Conservation (phyloP, 2,329 filamentous ascomycete species). For the Sphaerulina musiva region DNA sequence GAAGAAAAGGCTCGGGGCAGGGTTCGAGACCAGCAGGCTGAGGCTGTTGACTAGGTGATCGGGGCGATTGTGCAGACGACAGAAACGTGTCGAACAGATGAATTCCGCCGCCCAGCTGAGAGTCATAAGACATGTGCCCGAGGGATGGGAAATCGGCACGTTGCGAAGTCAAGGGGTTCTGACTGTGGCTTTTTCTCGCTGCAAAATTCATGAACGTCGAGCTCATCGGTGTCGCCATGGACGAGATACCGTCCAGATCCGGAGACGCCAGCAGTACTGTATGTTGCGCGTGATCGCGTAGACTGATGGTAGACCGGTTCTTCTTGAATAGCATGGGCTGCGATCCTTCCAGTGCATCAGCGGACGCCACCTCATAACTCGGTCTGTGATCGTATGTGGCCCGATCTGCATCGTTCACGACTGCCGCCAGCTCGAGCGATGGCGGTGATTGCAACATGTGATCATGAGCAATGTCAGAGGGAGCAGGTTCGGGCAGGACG, state of each 20-base stretch:
- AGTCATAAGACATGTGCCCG: slow-evolving; percentile 37
- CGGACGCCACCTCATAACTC: slow-evolving; percentile 24
- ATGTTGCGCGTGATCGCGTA: slow-evolving; percentile 54
- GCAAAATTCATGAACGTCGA: slow-evolving; percentile 55
- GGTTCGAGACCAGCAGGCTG: slow-evolving; percentile 78
- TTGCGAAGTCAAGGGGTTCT: slow-evolving; percentile 29
- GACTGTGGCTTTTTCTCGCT: slow-evolving; percentile 23
- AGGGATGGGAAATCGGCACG: slow-evolving; percentile 47
- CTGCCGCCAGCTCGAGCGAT: slow-evolving; percentile 26
- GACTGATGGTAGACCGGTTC: slow-evolving; percentile 53
- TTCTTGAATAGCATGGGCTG: slow-evolving; percentile 37
- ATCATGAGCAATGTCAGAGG: slow-evolving; percentile 26
- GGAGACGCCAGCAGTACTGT: slow-evolving; percentile 62
- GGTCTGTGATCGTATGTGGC: slow-evolving; percentile 18
- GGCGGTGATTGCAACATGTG: slow-evolving; percentile 29
- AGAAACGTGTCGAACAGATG: slow-evolving; percentile 67
- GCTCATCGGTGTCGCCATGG: slow-evolving; percentile 65
- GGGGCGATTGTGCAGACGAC: slow-evolving; percentile 26
- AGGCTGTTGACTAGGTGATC: slow-evolving; percentile 39
- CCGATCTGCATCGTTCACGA: slow-evolving; percentile 10
- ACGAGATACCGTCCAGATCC: slow-evolving; percentile 57
- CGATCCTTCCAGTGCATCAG: slow-evolving; percentile 19
- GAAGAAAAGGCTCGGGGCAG: slow-evolving; percentile 78
- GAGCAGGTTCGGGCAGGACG: slow-evolving; percentile 16
- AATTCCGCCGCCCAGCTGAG: slow-evolving; percentile 61